These are phyloP conservation scores for Trichoderma atrobrunneum DNA, from an alignment of 2,329 filamentous ascomycete genomes.

Conservation along the genomic window DNA sequence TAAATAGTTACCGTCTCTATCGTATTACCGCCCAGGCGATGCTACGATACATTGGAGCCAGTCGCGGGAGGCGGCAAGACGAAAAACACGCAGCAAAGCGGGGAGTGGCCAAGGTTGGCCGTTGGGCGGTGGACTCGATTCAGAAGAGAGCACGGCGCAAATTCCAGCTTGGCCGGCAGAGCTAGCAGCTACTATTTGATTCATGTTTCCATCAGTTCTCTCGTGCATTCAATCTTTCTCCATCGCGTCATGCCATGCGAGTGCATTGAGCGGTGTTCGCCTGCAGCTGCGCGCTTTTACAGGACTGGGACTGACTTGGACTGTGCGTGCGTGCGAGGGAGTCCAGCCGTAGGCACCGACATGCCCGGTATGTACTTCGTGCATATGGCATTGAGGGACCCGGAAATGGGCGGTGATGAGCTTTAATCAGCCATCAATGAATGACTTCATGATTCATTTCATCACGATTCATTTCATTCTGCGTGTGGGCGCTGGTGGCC, in stretches of 20 bases:
- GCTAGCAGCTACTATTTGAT: background rate
- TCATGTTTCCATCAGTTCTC: background rate
- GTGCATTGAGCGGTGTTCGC: constrained; percentile 9
- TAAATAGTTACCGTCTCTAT: background rate
- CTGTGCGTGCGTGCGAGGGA: no score
- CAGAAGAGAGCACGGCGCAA: background rate
- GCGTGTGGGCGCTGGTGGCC: background rate
- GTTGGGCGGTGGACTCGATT: background rate
- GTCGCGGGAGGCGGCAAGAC: background rate
- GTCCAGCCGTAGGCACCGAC: no score
- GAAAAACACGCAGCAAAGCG: background rate
- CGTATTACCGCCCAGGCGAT: background rate
- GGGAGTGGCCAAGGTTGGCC: background rate
- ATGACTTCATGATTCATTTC: background rate
- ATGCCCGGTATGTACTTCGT: no score
- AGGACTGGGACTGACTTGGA: background rate
- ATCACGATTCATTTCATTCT: background rate
- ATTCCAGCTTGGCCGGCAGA: constrained; percentile 4
- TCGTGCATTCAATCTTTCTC: background rate
- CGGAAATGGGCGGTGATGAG: constrained; percentile 8
- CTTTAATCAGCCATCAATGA: background rate
- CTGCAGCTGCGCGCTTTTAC: background rate
- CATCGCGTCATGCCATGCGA: background rate
- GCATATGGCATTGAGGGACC: no score
- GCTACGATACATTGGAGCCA: background rate